These are phyloP conservation scores for Alternaria angustiovoidea DNA, from an alignment of 2,329 filamentous ascomycete species.

Conservation along the genomic window DNA sequence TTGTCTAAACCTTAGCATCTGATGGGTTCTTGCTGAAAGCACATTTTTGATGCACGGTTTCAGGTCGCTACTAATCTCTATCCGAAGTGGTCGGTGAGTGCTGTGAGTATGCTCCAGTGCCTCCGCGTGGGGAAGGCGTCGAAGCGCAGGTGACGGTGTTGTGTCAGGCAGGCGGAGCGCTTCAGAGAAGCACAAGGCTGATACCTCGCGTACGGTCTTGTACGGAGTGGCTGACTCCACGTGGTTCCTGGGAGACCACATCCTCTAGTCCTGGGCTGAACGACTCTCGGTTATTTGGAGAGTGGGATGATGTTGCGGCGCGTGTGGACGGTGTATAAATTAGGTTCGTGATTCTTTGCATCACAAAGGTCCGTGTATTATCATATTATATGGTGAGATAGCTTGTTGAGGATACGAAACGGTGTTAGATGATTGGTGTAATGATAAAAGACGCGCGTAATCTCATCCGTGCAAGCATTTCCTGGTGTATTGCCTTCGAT, in stretches of 20 bases:
- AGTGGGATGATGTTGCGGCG: background rate
- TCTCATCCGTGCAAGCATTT: background rate
- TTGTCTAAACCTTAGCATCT: too few species aligned
- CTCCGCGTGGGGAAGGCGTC: background rate
- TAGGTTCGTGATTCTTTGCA: background rate
- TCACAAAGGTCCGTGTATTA: too few species aligned
- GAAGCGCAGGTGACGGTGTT: background rate
- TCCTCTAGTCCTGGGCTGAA: background rate
- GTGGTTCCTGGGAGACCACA: background rate
- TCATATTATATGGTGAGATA: background rate
- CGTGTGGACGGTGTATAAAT: background rate
- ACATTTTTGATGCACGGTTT: too few species aligned
- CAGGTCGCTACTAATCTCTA: too few species aligned
- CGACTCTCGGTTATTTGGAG: background rate
- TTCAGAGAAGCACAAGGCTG: background rate
- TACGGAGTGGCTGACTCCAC: background rate
- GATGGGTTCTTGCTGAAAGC: too few species aligned
- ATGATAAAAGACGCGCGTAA: background rate
- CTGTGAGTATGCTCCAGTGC: background rate
- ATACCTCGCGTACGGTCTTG: background rate
- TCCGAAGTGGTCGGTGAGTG: background rate
- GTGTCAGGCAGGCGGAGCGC: background rate
- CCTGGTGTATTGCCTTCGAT: background rate
- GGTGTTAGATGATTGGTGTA: background rate
- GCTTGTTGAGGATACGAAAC: fast-evolving